Base-by-base conservation (phyloP, 768 basidiomycete genomes). In the Tulasnella sp. region DNA sequence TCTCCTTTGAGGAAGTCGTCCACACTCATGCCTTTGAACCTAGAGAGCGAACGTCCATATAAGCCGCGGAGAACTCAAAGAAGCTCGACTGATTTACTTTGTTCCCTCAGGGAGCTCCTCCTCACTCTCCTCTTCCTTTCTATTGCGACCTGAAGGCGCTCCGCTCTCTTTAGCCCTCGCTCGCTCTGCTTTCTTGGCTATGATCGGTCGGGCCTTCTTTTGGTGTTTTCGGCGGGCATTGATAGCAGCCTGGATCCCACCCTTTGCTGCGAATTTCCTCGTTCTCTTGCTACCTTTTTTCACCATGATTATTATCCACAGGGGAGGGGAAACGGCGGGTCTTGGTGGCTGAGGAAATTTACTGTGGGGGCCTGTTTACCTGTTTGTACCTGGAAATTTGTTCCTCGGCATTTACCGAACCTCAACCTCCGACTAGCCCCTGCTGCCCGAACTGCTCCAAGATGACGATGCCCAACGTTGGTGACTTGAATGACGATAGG, bases 231-330 rank as follows among this genome's bases (percentile, higher is more conserved):
- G 90, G n/a, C 97, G 88, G 7, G 91, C 89, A 82, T 94, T 89
- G 75, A 99, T 98, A 27, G 91, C 90, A 82, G 94, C 93, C 83
- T 95, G 94, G 76, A 99, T 90, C 83, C 93, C 92, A 1, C 97
- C 97, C 80, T 93, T 95, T 4, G 94, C 88, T 12, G 92, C 93
- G 82, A 97, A 97, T 86, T 97, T 96, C 84, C 92, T 91, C 16
- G 93, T 93, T 0, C 94, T 90, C 85, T 97, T 97, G 52, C 90
- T 86, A 27, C 91, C 90, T 82, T 93, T 95, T 78, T 86, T 88
- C 36, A 86, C 89, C 90, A 90, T 89, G 42, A 6, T 18, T 24
- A 14, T 27, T 27, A 8, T 31, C 16, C 39, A 24, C 12, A 40
- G 73, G 19, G 2, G 73, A 19, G 12, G 73, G 31, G 36, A 10